Percentiles rank a stretch among this genome's conserved stretches.
Conservation (phyloP, 2,329 filamentous ascomycete genomes). For the Hysterium pulicare region DNA sequence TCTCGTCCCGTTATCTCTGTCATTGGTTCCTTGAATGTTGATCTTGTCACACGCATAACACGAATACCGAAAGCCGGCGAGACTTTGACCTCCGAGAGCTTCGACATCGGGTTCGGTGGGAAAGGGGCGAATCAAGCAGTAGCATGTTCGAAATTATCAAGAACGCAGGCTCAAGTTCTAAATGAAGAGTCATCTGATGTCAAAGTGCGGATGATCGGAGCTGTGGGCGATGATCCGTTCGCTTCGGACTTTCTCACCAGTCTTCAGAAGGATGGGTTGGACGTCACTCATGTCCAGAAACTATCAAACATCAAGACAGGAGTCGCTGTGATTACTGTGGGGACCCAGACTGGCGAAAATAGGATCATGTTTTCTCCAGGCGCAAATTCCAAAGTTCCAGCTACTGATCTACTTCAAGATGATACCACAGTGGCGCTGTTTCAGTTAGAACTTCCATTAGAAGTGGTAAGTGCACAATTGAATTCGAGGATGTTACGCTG, state of each 20-base stretch:
- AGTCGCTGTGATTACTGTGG: constrained; percentile 49
- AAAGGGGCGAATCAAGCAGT: constrained; percentile 97
- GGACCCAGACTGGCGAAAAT: constrained; percentile 47
- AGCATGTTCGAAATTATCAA: constrained; percentile 77
- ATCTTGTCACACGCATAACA: constrained; percentile 83
- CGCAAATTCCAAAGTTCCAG: constrained; percentile 43
- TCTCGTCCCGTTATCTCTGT: constrained; percentile 63
- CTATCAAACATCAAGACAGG: constrained; percentile 46
- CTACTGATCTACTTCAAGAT: constrained; percentile 35
- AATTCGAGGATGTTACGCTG: neutral
- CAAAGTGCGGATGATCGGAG: constrained; percentile 49
- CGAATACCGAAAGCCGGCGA: constrained; percentile 82
- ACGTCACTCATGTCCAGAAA: constrained; percentile 37
- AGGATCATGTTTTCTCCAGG: constrained; percentile 48
- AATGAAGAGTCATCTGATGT: constrained; percentile 27
- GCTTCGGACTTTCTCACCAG: constrained; percentile 39
- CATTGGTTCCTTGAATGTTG: constrained; percentile 90
- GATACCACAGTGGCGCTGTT: constrained; percentile 44
- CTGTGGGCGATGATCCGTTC: constrained; percentile 47
- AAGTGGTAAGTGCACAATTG: constrained; percentile 27
- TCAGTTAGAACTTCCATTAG: constrained; percentile 47
- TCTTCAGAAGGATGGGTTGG: constrained; percentile 44
- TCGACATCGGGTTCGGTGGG: constrained; percentile 78
- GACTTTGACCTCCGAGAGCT: constrained; percentile 76
- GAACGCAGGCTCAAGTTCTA: constrained; percentile 39